These are phyloP conservation scores for Mimosa bimucronata DNA, from an alignment of 306 rosid genomes.

Conservation along the genomic window DNA sequence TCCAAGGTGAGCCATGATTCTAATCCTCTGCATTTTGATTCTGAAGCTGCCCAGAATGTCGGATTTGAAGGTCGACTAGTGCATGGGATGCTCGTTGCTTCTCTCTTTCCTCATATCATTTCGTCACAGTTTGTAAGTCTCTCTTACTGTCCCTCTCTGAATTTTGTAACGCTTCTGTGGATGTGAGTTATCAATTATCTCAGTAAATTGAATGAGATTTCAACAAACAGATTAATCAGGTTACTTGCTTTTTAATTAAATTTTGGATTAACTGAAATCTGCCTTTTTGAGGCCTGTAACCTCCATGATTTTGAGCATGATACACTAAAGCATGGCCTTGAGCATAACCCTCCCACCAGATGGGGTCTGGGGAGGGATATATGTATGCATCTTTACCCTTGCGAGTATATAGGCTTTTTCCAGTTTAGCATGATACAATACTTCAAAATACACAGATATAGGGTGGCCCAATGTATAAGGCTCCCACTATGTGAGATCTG, in stretches of 20 bases:
- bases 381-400: no score
- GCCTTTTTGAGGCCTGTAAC: neutral
- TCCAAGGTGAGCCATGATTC: constrained; percentile 72
- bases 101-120: constrained; percentile 72
- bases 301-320: neutral
- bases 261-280: neutral
- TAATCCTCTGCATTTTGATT: constrained; percentile 77
- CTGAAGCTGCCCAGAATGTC: constrained; percentile 56
- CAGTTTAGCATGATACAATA: no score
- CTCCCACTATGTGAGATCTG: no score
- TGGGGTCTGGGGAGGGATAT: no score
- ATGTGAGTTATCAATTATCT: neutral
- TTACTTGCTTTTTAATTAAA: neutral
- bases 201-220: constrained; percentile 7
- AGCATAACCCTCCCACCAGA: no score
- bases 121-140: constrained; percentile 77
- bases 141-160: neutral
- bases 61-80: constrained; percentile 75
- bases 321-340: no score
- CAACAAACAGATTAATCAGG: constrained; percentile 20
- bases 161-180: constrained; percentile 7
- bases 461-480: no score
- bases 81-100: constrained; percentile 90
- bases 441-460: no score
- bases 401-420: no score